A percentile compares a stretch with the other conserved stretches of the same genome.
These are phyloP conservation scores for Calocybe cyanea DNA, from an alignment of 768 basidiomycete genomes.

Conservation along the genomic window DNA sequence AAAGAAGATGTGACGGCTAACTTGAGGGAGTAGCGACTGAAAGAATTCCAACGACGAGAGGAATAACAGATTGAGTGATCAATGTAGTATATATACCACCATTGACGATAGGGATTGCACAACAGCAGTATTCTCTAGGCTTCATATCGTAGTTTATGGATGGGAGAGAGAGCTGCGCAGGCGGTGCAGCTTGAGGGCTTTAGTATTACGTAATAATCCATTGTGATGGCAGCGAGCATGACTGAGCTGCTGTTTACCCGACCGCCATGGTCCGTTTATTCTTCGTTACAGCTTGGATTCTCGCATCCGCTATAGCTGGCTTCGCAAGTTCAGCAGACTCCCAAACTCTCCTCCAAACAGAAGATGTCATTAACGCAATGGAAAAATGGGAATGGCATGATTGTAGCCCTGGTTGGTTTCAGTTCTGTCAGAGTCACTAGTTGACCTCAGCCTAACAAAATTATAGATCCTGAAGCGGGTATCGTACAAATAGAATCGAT, in stretches of 20 bases:
- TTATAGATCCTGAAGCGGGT: slow-evolving; percentile 35
- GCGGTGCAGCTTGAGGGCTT: background rate
- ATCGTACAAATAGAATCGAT: slow-evolving; percentile 69
- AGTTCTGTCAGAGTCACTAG: background rate
- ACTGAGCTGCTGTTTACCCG: slow-evolving; percentile 16
- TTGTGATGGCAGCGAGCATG: slow-evolving; percentile 9
- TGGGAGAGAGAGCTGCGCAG: slow-evolving; percentile 11
- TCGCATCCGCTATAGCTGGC: slow-evolving; percentile 18
- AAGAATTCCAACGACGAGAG: slow-evolving; percentile 65
- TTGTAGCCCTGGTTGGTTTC: slow-evolving; percentile 74
- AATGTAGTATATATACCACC: slow-evolving; percentile 83
- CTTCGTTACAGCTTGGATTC: slow-evolving; percentile 19
- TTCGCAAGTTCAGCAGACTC: slow-evolving; percentile 16
- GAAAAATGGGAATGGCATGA: slow-evolving; percentile 62
- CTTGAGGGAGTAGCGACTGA: slow-evolving; percentile 77
- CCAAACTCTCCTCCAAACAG: slow-evolving; percentile 23
- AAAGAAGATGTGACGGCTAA: slow-evolving; percentile 33
- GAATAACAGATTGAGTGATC: slow-evolving; percentile 69
- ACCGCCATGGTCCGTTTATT: slow-evolving; percentile 21
- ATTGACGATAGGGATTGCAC: slow-evolving; percentile 88
- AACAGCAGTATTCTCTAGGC: slow-evolving; percentile 86
- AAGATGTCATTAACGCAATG: slow-evolving; percentile 26
- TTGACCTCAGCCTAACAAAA: slow-evolving; percentile 25
- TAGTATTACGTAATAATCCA: slow-evolving; percentile 10
- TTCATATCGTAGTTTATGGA: slow-evolving; percentile 47